Percentiles rank a stretch among this genome's conserved stretches.
Evolutionary conservation across 768 basidiomycete species (phyloP).

Genomic region (Rhodotorula babjevae): DNA sequence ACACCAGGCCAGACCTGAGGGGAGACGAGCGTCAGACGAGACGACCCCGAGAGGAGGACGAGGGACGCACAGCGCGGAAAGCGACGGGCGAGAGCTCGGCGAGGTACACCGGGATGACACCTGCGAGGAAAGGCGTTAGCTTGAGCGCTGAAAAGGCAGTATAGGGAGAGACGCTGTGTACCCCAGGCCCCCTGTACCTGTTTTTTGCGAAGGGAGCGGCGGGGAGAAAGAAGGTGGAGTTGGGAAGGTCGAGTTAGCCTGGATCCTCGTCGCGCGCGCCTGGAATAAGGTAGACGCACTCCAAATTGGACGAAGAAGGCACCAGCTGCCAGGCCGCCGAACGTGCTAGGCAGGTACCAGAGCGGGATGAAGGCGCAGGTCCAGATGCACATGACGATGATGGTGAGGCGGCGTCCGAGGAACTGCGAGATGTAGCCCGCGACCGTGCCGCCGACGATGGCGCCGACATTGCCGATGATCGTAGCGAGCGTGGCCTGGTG

Average conservation of each 20-base stretch:
- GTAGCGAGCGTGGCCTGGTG: slow-evolving; percentile 38
- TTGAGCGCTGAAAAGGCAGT: not conserved
- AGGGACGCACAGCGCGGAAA: slow-evolving; percentile 63
- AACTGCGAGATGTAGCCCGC: slow-evolving; percentile 58
- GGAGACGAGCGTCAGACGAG: no score
- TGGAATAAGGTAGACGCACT: no score
- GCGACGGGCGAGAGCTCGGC: slow-evolving; percentile 81
- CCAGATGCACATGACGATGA: slow-evolving; percentile 60
- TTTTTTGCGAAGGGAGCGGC: no score
- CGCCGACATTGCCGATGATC: slow-evolving; percentile 44
- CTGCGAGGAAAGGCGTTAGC: no score
- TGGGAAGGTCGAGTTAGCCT: no score
- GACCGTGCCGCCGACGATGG: slow-evolving; percentile 33
- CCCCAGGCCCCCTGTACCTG: no score
- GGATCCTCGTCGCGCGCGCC: no score
- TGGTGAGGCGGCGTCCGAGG: slow-evolving; percentile 76
- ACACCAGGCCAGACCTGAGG: slow-evolving; percentile 59
- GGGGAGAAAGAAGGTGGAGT: no score
- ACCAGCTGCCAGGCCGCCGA: slow-evolving; percentile 67
- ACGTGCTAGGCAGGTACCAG: slow-evolving; percentile 73
- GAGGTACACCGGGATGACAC: slow-evolving; percentile 64
- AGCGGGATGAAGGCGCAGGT: slow-evolving; percentile 55
- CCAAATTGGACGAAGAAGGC: slow-evolving; percentile 75
- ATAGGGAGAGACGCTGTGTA: not conserved
- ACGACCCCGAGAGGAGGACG: no score